Conservation (phyloP, 2,329 filamentous ascomycete species). For the Trichothecium roseum region DNA sequence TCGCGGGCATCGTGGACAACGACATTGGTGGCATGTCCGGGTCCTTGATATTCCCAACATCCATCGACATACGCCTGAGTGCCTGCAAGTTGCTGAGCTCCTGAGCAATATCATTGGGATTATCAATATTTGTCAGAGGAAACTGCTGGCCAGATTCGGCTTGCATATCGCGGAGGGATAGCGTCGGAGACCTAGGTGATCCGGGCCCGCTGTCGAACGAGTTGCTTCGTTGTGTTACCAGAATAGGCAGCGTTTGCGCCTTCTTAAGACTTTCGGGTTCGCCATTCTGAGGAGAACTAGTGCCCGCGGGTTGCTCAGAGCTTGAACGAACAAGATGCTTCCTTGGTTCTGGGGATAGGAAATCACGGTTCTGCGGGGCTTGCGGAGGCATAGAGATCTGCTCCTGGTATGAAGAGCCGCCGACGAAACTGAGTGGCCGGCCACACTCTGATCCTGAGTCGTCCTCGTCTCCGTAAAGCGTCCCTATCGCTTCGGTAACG, state of each 20-base stretch:
- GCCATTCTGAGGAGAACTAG: slow-evolving; percentile 13
- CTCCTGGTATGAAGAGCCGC: slow-evolving; percentile 42
- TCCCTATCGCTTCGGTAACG: slow-evolving; percentile 88
- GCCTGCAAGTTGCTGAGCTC: slow-evolving; percentile 89
- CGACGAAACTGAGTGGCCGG: slow-evolving; percentile 66
- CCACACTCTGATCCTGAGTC: slow-evolving; percentile 45
- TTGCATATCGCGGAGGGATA: slow-evolving; percentile 42
- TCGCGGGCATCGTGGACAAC: slow-evolving; percentile 58
- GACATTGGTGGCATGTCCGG: slow-evolving; percentile 65
- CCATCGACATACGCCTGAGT: slow-evolving; percentile 88
- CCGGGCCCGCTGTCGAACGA: slow-evolving; percentile 29
- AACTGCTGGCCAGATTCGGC: slow-evolving; percentile 55
- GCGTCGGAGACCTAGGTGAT: slow-evolving; percentile 40
- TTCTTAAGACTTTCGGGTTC: slow-evolving; percentile 27
- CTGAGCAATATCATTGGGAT: slow-evolving; percentile 80
- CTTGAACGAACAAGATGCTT: slow-evolving; percentile 32
- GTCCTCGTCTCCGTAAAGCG: slow-evolving; percentile 73
- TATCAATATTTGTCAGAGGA: slow-evolving; percentile 80
- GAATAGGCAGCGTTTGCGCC: slow-evolving; percentile 29
- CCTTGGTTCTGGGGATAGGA: slow-evolving; percentile 13
- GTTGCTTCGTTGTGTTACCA: slow-evolving; percentile 19
- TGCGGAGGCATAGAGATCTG: slow-evolving; percentile 27
- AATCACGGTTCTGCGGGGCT: slow-evolving; percentile 22
- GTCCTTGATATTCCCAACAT: slow-evolving; percentile 63
- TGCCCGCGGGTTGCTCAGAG: slow-evolving; percentile 27